Evolutionary conservation across 768 basidiomycete genomes (phyloP).

Genomic region (Collybia sp.): DNA sequence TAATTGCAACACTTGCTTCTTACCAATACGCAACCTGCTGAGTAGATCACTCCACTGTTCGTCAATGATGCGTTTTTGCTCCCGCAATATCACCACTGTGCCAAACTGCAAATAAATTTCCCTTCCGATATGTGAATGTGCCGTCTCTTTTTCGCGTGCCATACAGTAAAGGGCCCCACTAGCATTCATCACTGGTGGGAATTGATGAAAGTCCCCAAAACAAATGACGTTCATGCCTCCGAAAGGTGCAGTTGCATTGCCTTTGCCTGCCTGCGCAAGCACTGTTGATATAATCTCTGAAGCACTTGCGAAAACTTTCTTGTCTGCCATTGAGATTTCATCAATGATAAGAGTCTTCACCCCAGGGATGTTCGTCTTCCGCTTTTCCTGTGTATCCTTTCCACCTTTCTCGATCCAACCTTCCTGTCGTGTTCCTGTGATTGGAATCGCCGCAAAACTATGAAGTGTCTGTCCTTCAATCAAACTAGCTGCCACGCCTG

Average conservation of each 20-base stretch:
- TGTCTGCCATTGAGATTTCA: constrained; percentile 34
- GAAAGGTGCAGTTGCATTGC: constrained; percentile 16
- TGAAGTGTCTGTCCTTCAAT: constrained; percentile 33
- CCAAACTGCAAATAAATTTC: constrained; percentile 21
- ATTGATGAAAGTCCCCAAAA: constrained; percentile 40
- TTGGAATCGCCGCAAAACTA: constrained; percentile 19
- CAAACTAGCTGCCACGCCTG: constrained; percentile 34
- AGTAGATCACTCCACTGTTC: constrained; percentile 25
- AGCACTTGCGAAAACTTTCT: constrained; percentile 12
- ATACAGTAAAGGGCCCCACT: constrained; percentile 16
- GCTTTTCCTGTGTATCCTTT: constrained; percentile 4
- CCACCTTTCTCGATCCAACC: neutral
- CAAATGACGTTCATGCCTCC: constrained; percentile 35
- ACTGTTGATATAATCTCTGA: constrained; percentile 15
- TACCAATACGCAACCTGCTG: neutral
- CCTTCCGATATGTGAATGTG: constrained; percentile 11
- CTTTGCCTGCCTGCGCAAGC: neutral
- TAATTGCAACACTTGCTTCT: no score
- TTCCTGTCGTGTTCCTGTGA: neutral
- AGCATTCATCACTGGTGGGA: constrained; percentile 31
- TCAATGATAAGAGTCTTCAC: constrained; percentile 30
- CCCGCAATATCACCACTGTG: constrained; percentile 27
- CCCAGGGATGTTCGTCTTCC: constrained; percentile 9
- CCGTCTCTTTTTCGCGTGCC: constrained; percentile 1
- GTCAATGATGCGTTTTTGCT: constrained; percentile 31